Conservation (phyloP, 345 rosid species). For the Eucalyptus tenuipes region DNA sequence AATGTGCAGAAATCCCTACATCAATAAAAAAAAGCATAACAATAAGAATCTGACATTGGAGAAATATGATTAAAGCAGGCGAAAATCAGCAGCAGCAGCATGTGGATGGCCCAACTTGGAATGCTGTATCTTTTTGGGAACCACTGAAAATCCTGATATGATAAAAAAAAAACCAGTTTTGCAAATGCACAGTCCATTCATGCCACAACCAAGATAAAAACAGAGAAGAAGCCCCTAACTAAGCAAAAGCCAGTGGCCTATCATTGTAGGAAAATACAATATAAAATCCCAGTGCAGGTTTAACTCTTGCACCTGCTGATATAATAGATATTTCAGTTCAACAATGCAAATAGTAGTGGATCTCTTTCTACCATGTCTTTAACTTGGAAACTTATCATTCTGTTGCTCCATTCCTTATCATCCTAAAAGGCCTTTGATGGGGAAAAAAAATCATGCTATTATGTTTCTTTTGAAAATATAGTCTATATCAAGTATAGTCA, state of each 20-base stretch:
- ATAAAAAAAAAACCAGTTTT: neutral
- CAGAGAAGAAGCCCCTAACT: neutral
- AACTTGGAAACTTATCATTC: neutral
- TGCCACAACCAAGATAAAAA: neutral
- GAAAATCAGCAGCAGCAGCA: neutral
- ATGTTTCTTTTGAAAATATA: neutral
- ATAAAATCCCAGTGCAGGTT: neutral
- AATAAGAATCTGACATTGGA: neutral
- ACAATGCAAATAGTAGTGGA: neutral
- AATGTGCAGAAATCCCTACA: conserved; percentile 82
- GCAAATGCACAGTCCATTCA: neutral
- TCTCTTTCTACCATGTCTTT: neutral
- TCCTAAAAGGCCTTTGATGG: neutral
- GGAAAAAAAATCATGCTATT: neutral
- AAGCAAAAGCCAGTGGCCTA: neutral
- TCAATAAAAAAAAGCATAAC: neutral
- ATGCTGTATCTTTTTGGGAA: neutral
- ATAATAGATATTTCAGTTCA: neutral
- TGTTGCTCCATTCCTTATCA: neutral
- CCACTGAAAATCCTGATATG: neutral
- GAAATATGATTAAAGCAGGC: neutral
- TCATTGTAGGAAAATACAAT: neutral
- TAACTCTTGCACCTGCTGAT: neutral
- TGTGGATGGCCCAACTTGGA: neutral
- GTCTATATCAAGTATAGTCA: neutral